Percentiles rank a stretch among this genome's conserved stretches.
Conservation (phyloP, 805 yeast genomes). For the Saturnispora zaruensis region DNA sequence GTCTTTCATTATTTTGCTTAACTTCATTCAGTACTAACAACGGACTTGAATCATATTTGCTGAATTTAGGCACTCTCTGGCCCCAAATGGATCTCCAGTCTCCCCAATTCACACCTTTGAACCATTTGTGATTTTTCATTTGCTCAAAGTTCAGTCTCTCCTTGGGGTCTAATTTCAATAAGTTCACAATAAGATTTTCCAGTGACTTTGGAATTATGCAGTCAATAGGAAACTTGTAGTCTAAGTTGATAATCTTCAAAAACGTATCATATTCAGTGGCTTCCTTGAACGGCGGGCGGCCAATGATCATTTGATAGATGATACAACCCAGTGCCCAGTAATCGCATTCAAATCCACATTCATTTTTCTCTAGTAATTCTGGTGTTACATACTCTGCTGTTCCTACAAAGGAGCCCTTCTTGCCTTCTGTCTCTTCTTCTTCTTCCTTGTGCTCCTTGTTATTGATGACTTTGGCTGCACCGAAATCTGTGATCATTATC, state of each 20-base stretch:
- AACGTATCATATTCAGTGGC: slow-evolving; percentile 77
- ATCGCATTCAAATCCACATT: slow-evolving; percentile 77
- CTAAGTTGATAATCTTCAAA: slow-evolving; percentile 74
- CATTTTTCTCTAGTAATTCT: slow-evolving; percentile 68
- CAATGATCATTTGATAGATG: slow-evolving; percentile 71
- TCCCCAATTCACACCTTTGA: slow-evolving; percentile 56
- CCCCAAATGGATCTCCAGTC: slow-evolving; percentile 65
- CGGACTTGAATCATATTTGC: slow-evolving; percentile 44
- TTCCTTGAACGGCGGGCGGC: slow-evolving; percentile 86
- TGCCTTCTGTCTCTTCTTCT: slow-evolving; percentile 9
- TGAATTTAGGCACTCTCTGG: slow-evolving; percentile 54
- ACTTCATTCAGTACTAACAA: slow-evolving; percentile 3
- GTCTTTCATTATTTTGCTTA: slow-evolving; percentile 11
- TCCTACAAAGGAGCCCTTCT: slow-evolving; percentile 79
- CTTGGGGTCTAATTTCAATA: slow-evolving; percentile 65
- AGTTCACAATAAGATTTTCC: slow-evolving; percentile 54
- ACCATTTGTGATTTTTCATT: slow-evolving; percentile 66
- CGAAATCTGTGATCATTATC: slow-evolving; percentile 91
- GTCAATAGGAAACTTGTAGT: slow-evolving; percentile 53
- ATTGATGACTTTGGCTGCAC: slow-evolving; percentile 78
- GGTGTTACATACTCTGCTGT: slow-evolving; percentile 97
- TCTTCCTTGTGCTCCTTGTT: background rate
- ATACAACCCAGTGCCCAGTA: slow-evolving; percentile 95
- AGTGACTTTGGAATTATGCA: slow-evolving; percentile 56
- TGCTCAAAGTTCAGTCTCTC: slow-evolving; percentile 49